These are phyloP conservation scores for Auricularia cornea DNA, from an alignment of 768 basidiomycete genomes.

Conservation along the genomic window DNA sequence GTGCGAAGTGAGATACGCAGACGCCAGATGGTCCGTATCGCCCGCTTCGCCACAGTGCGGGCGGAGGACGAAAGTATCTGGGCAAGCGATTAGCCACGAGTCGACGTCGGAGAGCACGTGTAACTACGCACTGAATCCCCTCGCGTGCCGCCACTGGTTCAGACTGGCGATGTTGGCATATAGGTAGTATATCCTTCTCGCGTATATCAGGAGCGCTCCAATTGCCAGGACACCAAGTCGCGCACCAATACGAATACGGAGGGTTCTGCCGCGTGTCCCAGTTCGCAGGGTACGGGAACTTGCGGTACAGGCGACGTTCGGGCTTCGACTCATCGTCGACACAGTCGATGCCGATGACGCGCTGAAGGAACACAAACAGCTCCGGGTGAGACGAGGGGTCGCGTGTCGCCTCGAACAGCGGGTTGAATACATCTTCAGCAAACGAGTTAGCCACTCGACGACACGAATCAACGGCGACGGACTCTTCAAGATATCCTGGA, in stretches of 20 bases:
- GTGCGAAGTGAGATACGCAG: conserved; percentile 92
- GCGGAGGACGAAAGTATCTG: conserved; percentile 93
- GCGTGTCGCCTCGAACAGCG: conserved; percentile 92
- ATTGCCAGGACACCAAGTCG: neutral
- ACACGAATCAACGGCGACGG: too few relatives aligned
- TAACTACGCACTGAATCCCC: conserved; percentile 84
- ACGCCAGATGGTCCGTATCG: conserved; percentile 93
- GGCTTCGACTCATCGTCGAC: conserved; percentile 97
- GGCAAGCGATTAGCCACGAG: conserved; percentile 3
- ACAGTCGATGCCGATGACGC: conserved; percentile 95
- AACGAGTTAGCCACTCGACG: too few relatives aligned
- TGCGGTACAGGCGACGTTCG: conserved; percentile 85
- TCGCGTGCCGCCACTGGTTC: conserved; percentile 80
- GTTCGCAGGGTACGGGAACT: conserved; percentile 83
- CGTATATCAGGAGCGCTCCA: neutral
- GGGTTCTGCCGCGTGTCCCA: conserved; percentile 91
- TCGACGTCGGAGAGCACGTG: neutral
- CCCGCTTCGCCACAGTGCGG: conserved; percentile 98
- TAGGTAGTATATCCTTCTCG: conserved; percentile 86
- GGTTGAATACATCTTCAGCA: conserved; percentile 86
- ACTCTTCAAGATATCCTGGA: conserved; percentile 89
- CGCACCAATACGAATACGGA: conserved; percentile 91
- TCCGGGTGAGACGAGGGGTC: conserved; percentile 88
- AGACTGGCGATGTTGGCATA: conserved; percentile 93
- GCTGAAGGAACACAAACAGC: conserved; percentile 88